Base-by-base conservation (phyloP, 2,329 filamentous ascomycete genomes). In the Fusarium sp. region DNA sequence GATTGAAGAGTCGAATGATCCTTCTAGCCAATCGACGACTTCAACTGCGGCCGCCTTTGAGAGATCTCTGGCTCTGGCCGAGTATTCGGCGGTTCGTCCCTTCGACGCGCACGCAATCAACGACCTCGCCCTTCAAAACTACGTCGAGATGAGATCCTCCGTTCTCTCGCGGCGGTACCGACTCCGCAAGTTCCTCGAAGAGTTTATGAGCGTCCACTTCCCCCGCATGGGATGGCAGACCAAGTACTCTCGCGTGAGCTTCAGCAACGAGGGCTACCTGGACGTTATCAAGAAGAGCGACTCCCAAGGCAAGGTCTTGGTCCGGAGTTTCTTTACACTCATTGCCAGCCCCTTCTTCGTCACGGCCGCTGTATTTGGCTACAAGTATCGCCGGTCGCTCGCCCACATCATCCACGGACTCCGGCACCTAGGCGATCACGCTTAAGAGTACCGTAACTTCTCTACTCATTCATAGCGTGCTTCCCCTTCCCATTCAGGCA, bases 171-270 rank as follows among this genome's bases (percentile, higher is more conserved):
- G 90, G 0, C 79, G 92, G 0, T 98, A 98, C 79, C 89, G 92
- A 36, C 81, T 97, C 11, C 91, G 97, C 65, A 99, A 99, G 83
- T 91, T 87, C 74, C 85, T 98, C 16, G 97, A 99, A 80, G 97
- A 99, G 85, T 90, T 89, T 36, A 85, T 98, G 62, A 94, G 93
- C 62, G 89, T 93, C 16, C 92, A 93, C 77, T 79, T 97, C 3
- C 97, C 97, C 0, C 85, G 88, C 29, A 83, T 95, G 14, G 97
- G 96, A 1, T 98, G 96, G 92, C 91, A 93, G 80, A 99, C 97
- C 2, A 95, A 98, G 84, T 99, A 99, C 81, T 91, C 93, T 1
- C 89, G 96, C 22, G 92, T 99, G 10, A 98, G 95, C 76, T 99
- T 99, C 81, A 94, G 94, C 68, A 98, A 98, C 79, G 93, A 97